These are phyloP conservation scores for Anaeramoeba ignava DNA, from an alignment of 78 protist genomes.

Conservation along the genomic window DNA sequence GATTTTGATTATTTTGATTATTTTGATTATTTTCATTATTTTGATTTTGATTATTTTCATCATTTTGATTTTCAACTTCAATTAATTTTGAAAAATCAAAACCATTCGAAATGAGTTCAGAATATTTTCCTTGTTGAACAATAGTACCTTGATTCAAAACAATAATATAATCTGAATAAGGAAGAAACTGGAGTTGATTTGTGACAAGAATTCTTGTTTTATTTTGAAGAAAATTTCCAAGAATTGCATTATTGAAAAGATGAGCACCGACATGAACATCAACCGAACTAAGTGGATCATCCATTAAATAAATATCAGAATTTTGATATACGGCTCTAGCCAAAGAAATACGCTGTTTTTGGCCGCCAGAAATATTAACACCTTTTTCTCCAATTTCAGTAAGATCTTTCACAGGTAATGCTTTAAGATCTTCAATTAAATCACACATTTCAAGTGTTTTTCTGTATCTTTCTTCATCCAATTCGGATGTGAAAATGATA, in stretches of 20 bases:
- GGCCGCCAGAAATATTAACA: constrained; percentile 53
- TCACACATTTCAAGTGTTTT: constrained; percentile 2
- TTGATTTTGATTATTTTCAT: no score
- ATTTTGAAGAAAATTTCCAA: constrained; percentile 14
- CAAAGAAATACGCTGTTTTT: constrained; percentile 33
- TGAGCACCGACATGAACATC: constrained; percentile 11
- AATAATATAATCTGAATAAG: background rate
- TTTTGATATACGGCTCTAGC: constrained; percentile 51
- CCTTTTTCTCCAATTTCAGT: constrained; percentile 59
- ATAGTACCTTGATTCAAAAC: constrained; percentile 9
- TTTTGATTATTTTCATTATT: no score
- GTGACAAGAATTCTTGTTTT: constrained; percentile 47
- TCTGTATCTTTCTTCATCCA: constrained; percentile 18
- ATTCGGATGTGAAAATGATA: constrained; percentile 21
- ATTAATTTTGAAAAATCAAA: no score
- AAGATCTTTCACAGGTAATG: constrained; percentile 17
- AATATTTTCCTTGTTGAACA: constrained; percentile 4
- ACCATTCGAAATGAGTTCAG: background rate
- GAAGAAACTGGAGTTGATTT: constrained; percentile 22
- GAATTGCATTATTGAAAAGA: background rate
- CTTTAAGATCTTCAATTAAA: constrained; percentile 19
- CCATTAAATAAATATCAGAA: constrained; percentile 28
- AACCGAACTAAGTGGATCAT: constrained; percentile 16
- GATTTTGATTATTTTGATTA: no score
- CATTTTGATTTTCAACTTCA: no score